phyloP scores from a whole-genome alignment of 306 rosid species.

The Malus orientalis region DNA sequence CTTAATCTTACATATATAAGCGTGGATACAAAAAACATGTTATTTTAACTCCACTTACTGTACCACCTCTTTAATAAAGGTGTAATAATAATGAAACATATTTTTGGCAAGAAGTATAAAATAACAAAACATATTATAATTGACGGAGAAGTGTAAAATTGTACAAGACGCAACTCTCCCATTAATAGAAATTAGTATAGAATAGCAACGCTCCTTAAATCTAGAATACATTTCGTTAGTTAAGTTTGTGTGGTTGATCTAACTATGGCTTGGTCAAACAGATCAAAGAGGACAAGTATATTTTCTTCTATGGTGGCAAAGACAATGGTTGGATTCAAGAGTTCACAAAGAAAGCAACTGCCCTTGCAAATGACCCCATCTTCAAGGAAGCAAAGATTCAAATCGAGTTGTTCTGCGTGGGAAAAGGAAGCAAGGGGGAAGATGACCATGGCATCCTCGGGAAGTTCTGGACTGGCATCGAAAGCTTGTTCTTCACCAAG shows the following conservation, averaged over 20 bases:
- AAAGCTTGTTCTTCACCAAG: slow-evolving; percentile 33
- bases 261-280: background rate
- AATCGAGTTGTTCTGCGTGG: slow-evolving; percentile 27
- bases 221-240: background rate
- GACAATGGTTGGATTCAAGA: slow-evolving; percentile 49
- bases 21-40: no score
- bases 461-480: slow-evolving; percentile 39
- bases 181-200: no score
- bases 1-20: no score
- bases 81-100: no score
- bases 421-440: slow-evolving; percentile 18
- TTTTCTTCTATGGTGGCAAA: slow-evolving; percentile 58
- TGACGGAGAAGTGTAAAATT: no score
- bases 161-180: no score
- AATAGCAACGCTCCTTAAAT: no score
- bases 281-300: slow-evolving; percentile 41
- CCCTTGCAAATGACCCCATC: slow-evolving; percentile 26
- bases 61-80: no score
- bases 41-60: no score
- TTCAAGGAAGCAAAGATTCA: slow-evolving; percentile 37
- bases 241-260: background rate
- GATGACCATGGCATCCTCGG: slow-evolving; percentile 22
- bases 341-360: slow-evolving; percentile 34
- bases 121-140: no score
- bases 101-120: no score